phyloP scores from a whole-genome alignment of 306 rosid species.

The Quercus engelmannii region DNA sequence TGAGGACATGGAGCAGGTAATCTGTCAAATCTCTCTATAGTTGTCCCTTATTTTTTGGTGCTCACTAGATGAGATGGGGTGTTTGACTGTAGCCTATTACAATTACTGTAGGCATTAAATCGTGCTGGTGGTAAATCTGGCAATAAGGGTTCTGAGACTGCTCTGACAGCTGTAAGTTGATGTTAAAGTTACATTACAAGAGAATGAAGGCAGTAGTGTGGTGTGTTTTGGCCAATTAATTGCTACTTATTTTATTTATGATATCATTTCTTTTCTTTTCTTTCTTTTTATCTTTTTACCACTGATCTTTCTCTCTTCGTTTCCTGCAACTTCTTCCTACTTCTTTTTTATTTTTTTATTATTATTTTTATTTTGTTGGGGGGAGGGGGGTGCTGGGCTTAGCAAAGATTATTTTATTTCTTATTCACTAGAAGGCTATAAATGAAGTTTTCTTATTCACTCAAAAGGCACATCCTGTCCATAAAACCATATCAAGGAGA shows the following conservation, averaged over 20 bases:
- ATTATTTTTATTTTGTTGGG: too few species aligned
- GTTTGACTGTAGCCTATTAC: constrained; percentile 14
- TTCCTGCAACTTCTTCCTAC: too few species aligned
- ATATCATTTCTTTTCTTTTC: not conserved
- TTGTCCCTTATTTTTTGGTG: not conserved
- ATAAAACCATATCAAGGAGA: too few species aligned
- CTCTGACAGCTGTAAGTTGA: constrained; percentile 90
- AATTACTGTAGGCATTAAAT: constrained; percentile 63
- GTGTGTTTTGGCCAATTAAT: not conserved
- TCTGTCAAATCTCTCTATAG: not conserved
- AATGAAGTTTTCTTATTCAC: too few species aligned
- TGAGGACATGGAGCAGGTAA: constrained; percentile 86
- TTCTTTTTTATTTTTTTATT: too few species aligned
- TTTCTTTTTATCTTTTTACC: not conserved
- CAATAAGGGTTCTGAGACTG: constrained; percentile 92
- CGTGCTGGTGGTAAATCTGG: constrained; percentile 97
- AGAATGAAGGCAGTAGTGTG: not conserved
- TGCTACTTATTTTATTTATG: not conserved
- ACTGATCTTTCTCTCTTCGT: too few species aligned
- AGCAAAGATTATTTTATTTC: too few species aligned
- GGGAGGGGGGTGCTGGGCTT: too few species aligned
- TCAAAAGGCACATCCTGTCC: too few species aligned
- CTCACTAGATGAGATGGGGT: constrained; percentile 1
- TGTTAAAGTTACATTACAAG: constrained; percentile 8
- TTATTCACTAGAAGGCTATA: too few species aligned